A percentile compares a stretch with the other conserved stretches of the same genome.
Evolutionary conservation across 495 filamentous ascomycete species (phyloP).

Genomic region (Podospora pseudopauciseta): DNA sequence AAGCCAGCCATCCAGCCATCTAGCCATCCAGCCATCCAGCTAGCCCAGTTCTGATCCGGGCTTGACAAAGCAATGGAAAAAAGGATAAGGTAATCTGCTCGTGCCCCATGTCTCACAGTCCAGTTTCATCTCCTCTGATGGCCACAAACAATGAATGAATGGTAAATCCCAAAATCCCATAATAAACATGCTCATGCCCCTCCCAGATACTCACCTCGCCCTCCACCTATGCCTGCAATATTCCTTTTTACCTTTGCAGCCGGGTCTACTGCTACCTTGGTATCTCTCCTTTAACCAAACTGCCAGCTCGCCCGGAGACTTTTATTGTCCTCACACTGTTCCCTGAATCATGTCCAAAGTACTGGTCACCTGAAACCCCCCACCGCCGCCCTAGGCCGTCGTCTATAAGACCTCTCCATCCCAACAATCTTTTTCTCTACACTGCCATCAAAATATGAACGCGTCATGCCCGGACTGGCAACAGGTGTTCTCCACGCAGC

Average conservation of each 20-base stretch:
- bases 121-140: not conserved
- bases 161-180: too few relatives aligned
- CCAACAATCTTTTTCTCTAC: not conserved
- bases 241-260: not conserved
- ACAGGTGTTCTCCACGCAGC: not conserved
- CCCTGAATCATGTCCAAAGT: not conserved
- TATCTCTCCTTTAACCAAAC: not conserved
- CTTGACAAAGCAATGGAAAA: not conserved
- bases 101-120: not conserved
- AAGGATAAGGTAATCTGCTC: too few relatives aligned
- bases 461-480: not conserved
- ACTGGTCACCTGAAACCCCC: not conserved
- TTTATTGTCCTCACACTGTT: not conserved
- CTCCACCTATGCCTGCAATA: not conserved
- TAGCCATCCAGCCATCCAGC: too few relatives aligned
- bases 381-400: not conserved
- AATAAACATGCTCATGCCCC: not conserved
- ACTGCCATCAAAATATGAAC: not conserved
- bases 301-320: not conserved
- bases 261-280: not conserved
- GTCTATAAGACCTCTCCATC: not conserved
- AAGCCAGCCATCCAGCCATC: too few relatives aligned
- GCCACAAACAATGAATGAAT: not conserved
- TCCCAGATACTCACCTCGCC: not conserved
- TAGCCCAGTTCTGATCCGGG: too few relatives aligned